Percentiles rank a stretch among this genome's conserved stretches.
Conservation (phyloP, 2,329 filamentous ascomycete genomes). For the Lachnellula suecica region DNA sequence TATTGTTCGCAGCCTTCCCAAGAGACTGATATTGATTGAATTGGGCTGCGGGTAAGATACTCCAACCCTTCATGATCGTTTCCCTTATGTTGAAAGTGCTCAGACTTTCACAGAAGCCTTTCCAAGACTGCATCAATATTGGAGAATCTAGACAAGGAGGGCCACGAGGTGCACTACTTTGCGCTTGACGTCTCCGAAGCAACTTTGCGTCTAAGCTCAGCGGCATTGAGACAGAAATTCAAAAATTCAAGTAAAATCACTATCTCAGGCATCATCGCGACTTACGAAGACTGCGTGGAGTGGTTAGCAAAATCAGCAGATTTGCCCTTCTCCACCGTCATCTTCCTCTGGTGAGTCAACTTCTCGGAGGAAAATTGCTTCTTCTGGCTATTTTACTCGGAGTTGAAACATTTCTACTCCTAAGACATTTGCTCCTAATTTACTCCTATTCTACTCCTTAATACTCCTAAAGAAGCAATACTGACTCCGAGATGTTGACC, state of each 20-base stretch:
- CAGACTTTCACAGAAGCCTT: neutral
- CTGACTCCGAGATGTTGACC: too few species aligned
- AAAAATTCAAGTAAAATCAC: neutral
- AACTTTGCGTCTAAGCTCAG: neutral
- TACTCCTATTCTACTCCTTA: too few species aligned
- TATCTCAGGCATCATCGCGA: neutral
- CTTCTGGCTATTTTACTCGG: too few species aligned
- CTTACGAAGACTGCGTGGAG: neutral
- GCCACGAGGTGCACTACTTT: neutral
- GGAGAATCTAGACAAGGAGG: neutral
- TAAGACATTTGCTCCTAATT: too few species aligned
- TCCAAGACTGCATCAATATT: neutral
- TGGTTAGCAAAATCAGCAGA: neutral
- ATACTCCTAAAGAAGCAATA: too few species aligned
- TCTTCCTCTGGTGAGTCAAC: neutral
- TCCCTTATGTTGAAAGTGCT: neutral
- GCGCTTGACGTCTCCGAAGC: neutral
- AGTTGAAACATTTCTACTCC: too few species aligned
- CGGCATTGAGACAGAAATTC: neutral
- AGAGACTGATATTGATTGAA: neutral
- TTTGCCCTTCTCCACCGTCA: neutral
- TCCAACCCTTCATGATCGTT: neutral
- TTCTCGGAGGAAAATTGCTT: too few species aligned
- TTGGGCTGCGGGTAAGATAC: neutral
- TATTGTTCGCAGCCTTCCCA: neutral